Base-by-base conservation (phyloP, 1,284 basidiomycete genomes). In the Abortiporus biennis region DNA sequence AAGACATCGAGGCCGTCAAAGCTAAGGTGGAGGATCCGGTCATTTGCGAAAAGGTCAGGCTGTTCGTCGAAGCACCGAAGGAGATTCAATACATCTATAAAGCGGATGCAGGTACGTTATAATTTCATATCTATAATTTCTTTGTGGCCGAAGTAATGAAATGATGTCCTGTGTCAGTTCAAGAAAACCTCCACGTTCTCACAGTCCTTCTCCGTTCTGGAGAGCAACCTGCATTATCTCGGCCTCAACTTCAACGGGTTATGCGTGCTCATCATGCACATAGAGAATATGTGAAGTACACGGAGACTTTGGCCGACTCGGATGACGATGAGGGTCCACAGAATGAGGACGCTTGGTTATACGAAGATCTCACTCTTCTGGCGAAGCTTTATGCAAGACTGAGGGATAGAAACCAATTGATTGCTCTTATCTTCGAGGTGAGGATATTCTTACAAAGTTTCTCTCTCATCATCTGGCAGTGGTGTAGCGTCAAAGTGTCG, bases 371-470 rank as follows among this genome's bases (percentile, higher is more conserved):
- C 35, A 80, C 77, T 48, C 70, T 95, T 21, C 72, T 95, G 30
- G 72, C 85, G 23, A 79, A 85, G 58, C 63, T 96, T 16, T 86
- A 92, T 57, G 76, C 82, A 30, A 73, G 84, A 38, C 70, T 97
- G 39, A 73, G 85, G 48, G 96, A 98, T 61, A 84, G 92, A 54
- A 92, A 99, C 59, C 89, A 95, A 62, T 58, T 99, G 52, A 87
- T 99, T 51, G 89, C 85, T 39, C 70, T 99, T 36, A 88, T 99
- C 40, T 98, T 97, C 53, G 95, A 99, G 77, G 92, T 84, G 44
- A 47, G 75, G 59, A 29, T 16, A 36, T 41, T 37, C 20, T 5
- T 23, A 12, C 16, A 12, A 35, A 12, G 9, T 29, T 29, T 29
- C 27, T n/a, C 27, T 29, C n/a, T n/a, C n/a, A n/a, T n/a, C 27